phyloP scores from a whole-genome alignment of 202 grass and related monocot species.

The Zizania palustris region DNA sequence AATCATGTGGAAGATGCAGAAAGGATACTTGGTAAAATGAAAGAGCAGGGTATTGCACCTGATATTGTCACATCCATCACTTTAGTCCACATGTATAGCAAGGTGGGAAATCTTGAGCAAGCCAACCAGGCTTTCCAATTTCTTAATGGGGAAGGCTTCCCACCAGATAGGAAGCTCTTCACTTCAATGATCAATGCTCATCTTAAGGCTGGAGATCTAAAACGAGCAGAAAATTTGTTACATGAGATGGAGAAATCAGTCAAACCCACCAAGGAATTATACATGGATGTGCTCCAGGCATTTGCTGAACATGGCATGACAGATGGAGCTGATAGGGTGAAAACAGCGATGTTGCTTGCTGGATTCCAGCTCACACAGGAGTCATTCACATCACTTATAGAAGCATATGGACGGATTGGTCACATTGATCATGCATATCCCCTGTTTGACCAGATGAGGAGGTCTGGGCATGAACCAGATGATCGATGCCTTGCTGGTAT shows the following conservation, averaged over 20 bases:
- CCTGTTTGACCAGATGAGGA: constrained; percentile 59
- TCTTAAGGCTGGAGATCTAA: constrained; percentile 56
- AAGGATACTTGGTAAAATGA: constrained; percentile 80
- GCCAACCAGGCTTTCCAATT: constrained; percentile 63
- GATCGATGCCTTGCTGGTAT: constrained; percentile 71
- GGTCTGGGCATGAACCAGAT: constrained; percentile 56
- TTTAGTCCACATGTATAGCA: constrained; percentile 81
- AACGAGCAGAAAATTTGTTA: constrained; percentile 49
- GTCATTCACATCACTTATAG: constrained; percentile 50
- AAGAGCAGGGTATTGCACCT: constrained; percentile 59
- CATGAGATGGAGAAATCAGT: constrained; percentile 45
- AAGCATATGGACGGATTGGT: constrained; percentile 54
- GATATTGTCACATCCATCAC: constrained; percentile 66
- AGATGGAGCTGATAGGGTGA: constrained; percentile 21
- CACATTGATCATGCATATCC: constrained; percentile 19
- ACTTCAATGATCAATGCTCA: constrained; percentile 68
- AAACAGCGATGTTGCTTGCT: constrained; percentile 35
- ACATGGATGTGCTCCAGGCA: constrained; percentile 56
- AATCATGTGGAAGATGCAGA: constrained; percentile 60
- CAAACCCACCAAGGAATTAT: constrained; percentile 60
- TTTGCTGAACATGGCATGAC: constrained; percentile 49
- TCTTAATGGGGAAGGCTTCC: constrained; percentile 55
- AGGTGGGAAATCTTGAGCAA: constrained; percentile 64
- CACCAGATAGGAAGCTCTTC: constrained; percentile 64
- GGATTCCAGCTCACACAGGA: constrained; percentile 50